Base-by-base conservation (phyloP, 768 basidiomycete species). In the Rhodocollybia butyracea region DNA sequence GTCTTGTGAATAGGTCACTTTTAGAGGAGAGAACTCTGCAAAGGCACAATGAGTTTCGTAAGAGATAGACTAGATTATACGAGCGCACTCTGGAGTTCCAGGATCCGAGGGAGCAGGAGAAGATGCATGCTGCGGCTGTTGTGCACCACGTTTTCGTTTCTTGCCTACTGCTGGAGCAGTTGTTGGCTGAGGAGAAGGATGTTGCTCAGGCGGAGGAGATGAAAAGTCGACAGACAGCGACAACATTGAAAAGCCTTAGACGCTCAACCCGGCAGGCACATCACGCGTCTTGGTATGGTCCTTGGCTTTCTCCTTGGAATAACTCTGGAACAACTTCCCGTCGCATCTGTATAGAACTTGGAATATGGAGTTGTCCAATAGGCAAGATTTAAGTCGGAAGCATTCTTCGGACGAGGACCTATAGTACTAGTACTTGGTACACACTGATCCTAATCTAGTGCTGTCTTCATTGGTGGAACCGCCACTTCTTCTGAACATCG, bases 1-100 rank as follows among this genome's bases (percentile, higher is more conserved):
- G 86, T 24, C 89, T 79, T 4, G 83, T 79, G 47, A 82, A 81
- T 59, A 90, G 79, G 68, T 90, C 87, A 57, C 84, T 79, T 29
- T 85, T 84, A 12, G 82, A 80, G 15, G 82, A 78, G 51, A 89
- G 79, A 58, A 88, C 73, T 60, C 74, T 80, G n/a, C 57, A 34
- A 58, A 54, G 36, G 50, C n/a, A 26, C 38, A 64, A 59, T 54
- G 43, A 31, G 8, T 21, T 40, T 7, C 12, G 0, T 8, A 8
- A 38, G 36, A 27, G 32, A 30, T 40, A 56, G 45, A 47, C 3
- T 55, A 40, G 21, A 61, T 38, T 30, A 36, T 5, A 21, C 22
- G 6, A 10, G 64, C 70, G 53, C 27, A 77, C 76, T 76, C 76
- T 65, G 75, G 64, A 24, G 71, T 63, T 64, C 72, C 67, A 59